Conservation (phyloP, 345 rosid genomes). For the Populus davidiana region DNA sequence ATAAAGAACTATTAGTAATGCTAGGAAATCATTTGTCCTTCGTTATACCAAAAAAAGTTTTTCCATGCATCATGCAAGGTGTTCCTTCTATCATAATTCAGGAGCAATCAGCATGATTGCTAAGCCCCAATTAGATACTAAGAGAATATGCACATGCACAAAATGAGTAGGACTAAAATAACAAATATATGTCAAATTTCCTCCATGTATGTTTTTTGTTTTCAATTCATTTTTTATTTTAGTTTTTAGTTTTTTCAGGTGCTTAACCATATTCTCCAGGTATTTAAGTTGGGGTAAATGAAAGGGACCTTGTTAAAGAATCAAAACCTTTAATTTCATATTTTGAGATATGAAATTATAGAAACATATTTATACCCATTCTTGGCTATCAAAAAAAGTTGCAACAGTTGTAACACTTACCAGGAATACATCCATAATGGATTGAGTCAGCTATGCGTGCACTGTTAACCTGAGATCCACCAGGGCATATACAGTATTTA, state of each 20-base stretch:
- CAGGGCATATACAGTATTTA: slow-evolving; percentile 95
- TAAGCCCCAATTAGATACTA: background rate
- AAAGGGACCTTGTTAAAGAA: background rate
- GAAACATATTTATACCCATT: background rate
- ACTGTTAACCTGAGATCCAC: slow-evolving; percentile 98
- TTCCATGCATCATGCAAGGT: background rate
- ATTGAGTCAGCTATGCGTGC: slow-evolving; percentile 97
- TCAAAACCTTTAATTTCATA: background rate
- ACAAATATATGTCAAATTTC: background rate
- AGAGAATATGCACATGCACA: background rate
- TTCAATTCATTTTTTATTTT: background rate
- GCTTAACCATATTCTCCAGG: no score
- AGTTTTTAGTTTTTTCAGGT: no score
- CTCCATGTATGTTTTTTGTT: background rate
- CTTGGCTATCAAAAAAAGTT: background rate
- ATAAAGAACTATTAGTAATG: no score
- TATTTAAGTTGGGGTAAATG: background rate
- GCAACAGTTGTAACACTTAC: slow-evolving; percentile 36
- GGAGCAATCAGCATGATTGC: background rate
- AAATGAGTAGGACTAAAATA: background rate
- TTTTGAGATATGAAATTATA: background rate
- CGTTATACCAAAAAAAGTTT: no score
- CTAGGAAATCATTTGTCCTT: background rate
- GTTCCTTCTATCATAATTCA: background rate
- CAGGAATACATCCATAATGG: slow-evolving; percentile 97